phyloP scores from a whole-genome alignment of 805 yeast species.

The Barnettozyma sucrosica region DNA sequence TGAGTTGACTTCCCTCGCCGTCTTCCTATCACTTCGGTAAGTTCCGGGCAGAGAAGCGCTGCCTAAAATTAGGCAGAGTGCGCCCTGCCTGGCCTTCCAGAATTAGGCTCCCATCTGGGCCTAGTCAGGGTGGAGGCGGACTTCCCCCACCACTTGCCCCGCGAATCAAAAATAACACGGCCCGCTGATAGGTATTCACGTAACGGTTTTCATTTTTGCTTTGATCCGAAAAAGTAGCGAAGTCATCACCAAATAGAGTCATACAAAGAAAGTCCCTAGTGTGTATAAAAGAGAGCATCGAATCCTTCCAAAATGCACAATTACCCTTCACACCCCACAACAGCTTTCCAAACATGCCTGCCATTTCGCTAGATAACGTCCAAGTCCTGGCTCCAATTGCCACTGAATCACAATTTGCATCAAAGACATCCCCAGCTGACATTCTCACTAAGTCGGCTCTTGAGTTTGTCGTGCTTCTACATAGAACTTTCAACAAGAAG shows the following conservation, averaged over 20 bases:
- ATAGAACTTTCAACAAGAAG: conserved; percentile 60
- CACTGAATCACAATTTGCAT: conserved; percentile 28
- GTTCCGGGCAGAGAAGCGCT: neutral
- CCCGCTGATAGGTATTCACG: neutral
- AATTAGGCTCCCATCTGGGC: neutral
- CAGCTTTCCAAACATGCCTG: conserved; percentile 14
- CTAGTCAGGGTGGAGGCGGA: neutral
- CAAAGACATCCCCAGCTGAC: conserved; percentile 34
- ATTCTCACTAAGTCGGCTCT: conserved; percentile 42
- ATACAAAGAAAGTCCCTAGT: neutral
- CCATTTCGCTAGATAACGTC: conserved; percentile 29
- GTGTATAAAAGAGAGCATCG: neutral
- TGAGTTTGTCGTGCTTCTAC: conserved; percentile 63
- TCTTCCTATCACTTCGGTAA: neutral
- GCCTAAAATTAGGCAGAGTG: neutral
- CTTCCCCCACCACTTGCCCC: conserved; percentile 7
- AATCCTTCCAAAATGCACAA: neutral
- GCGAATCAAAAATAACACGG: neutral
- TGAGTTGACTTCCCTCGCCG: neutral
- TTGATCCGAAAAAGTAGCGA: conserved; percentile 1
- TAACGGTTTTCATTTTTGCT: neutral
- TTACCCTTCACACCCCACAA: too few species aligned
- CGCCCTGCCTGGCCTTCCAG: neutral
- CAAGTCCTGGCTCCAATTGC: conserved; percentile 31
- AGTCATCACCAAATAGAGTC: neutral